phyloP scores from a whole-genome alignment of 2,329 filamentous ascomycete species.

The Diaporthe batatas region DNA sequence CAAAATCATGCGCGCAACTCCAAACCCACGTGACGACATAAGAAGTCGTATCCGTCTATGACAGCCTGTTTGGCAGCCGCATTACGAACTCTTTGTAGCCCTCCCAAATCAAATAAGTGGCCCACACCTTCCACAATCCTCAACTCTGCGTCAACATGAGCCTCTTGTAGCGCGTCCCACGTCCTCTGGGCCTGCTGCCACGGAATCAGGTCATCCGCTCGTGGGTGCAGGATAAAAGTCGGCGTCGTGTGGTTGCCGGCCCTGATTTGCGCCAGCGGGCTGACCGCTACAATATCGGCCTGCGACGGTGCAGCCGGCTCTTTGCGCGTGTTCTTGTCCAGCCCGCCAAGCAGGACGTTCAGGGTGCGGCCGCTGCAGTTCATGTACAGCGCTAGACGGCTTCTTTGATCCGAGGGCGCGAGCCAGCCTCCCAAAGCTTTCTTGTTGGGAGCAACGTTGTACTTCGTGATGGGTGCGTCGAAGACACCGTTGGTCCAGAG shows the following conservation, averaged over 20 bases:
- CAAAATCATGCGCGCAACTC: neutral
- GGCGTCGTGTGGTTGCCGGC: conserved; percentile 49
- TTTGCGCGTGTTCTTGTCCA: conserved; percentile 34
- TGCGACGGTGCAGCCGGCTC: conserved; percentile 38
- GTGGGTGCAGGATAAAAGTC: conserved; percentile 52
- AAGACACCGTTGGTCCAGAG: neutral
- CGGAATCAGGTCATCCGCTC: conserved; percentile 52
- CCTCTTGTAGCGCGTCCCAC: conserved; percentile 41
- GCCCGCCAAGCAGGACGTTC: conserved; percentile 46
- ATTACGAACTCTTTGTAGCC: conserved; percentile 15
- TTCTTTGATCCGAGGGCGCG: conserved; percentile 44
- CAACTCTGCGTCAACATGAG: neutral
- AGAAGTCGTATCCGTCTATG: neutral
- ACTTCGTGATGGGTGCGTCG: conserved; percentile 21
- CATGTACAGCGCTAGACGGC: conserved; percentile 49
- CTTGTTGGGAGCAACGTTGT: conserved; percentile 1
- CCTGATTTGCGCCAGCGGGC: conserved; percentile 51
- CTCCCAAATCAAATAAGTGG: conserved; percentile 35
- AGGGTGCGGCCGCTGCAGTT: conserved; percentile 49
- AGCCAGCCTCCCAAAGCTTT: conserved; percentile 30
- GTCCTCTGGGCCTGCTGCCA: conserved; percentile 48
- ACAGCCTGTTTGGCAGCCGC: conserved; percentile 3
- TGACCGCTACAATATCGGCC: conserved; percentile 44
- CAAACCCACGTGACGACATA: conserved; percentile 23
- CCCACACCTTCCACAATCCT: conserved; percentile 22